Evolutionary conservation across 495 filamentous ascomycete genomes (phyloP), one percentile per base, ranked within the genome.

Genomic region (Oleoguttula mirabilis): DNA sequence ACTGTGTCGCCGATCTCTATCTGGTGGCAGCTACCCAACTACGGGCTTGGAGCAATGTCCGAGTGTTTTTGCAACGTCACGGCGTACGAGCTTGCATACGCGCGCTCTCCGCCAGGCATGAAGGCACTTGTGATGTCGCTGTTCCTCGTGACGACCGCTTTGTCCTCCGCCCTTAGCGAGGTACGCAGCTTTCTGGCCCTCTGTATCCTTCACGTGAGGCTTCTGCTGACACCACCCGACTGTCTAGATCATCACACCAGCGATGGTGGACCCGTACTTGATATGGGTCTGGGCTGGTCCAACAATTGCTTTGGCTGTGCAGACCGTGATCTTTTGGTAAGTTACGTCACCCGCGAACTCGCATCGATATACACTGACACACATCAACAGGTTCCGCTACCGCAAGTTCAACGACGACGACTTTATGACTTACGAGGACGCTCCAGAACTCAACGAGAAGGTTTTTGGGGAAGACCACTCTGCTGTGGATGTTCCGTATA

Each of bases 71-170:
- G 14, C 27, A 10, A 10, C 7, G 41, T 49, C 1, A 53, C 50
- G 11, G 50, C 39, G 3, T 50, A 39, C 35, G 47, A 50, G 17
- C 19, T 50, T 4, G 50, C 50, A 8, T 84, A 80, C 62, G 75
- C 79, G 3, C 72, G 79, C 16, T 73, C 80, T 0, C 80, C 80
- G 0, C 60, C 69, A 43, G 71, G 69, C 47, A 86, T 84, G 81
- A 72, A 77, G 41, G 71, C 72, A 35, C 66, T 84, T 19, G 75
- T 84, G 10, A 75, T 76, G 52, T 69, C 75, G 10, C 55, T 84
- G 30, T 81, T 76, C 58, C 60, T 83, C n/a, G 66, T 77, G 46
- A 73, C 65, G 52, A 72, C 62, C 5, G 62, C 62, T 2, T 58
- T 62, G 17, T 52, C 55, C 5, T 43, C 50, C 8, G 73, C 73